phyloP scores from a whole-genome alignment of 2,329 filamentous ascomycete genomes.

The Alternaria incomplexa region DNA sequence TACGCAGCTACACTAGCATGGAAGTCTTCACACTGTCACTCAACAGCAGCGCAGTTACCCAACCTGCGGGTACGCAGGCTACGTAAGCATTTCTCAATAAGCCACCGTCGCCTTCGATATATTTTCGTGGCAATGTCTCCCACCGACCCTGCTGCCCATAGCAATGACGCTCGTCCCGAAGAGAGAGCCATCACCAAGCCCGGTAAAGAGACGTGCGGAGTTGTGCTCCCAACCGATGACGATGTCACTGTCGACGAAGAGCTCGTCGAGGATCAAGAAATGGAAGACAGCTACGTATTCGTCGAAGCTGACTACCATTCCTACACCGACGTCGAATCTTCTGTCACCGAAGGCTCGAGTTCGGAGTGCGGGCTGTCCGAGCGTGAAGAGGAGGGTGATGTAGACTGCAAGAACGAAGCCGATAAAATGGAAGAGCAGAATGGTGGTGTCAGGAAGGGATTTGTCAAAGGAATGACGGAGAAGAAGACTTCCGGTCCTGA shows the following conservation, averaged over 20 bases:
- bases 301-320: neutral
- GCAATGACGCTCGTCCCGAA: neutral
- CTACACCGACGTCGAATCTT: neutral
- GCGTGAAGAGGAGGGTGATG: neutral
- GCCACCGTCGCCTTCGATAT: no score
- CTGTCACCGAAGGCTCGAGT: neutral
- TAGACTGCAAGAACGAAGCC: neutral
- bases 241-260: neutral
- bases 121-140: no score
- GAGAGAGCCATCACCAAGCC: neutral
- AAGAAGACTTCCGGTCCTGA: rapidly evolving
- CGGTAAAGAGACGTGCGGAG: no score
- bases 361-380: neutral
- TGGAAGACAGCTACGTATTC: neutral
- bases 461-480: neutral
- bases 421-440: neutral
- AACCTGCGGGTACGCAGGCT: no score
- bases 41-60: neutral
- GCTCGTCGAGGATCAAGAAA: neutral
- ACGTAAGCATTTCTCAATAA: no score
- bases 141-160: rapidly evolving
- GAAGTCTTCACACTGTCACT: neutral
- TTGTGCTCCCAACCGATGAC: neutral
- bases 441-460: neutral
- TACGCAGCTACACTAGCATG: neutral